Evolutionary conservation across 2,329 filamentous ascomycete genomes (phyloP).

Genomic region (Beauveria asiatica): DNA sequence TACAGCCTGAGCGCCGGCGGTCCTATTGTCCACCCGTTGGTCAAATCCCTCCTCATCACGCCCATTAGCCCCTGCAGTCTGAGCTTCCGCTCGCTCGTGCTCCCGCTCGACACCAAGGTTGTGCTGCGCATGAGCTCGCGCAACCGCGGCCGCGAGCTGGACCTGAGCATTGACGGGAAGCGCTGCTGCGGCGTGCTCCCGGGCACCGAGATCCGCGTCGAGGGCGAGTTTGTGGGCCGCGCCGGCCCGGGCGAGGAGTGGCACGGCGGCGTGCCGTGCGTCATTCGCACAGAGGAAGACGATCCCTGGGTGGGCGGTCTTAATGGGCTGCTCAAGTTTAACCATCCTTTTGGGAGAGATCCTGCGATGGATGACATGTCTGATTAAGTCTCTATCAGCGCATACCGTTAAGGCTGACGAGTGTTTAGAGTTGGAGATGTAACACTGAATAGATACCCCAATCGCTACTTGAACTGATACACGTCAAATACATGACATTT

Average conservation of each 20-base stretch:
- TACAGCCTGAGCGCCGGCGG: conserved; percentile 92
- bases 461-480: background rate
- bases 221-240: conserved; percentile 66
- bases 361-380: conserved; percentile 22
- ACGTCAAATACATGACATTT: too few relatives aligned
- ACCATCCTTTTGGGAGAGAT: conserved; percentile 75
- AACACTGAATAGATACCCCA: conserved; percentile 3
- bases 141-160: conserved; percentile 67
- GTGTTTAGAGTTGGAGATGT: background rate
- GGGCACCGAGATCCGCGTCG: conserved; percentile 82
- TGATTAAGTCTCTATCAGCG: conserved; percentile 15
- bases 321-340: conserved; percentile 92
- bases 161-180: conserved; percentile 72
- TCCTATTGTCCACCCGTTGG: conserved; percentile 87
- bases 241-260: conserved; percentile 36
- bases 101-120: conserved; percentile 79
- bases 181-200: conserved; percentile 57
- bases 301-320: conserved; percentile 95
- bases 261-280: conserved; percentile 82
- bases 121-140: conserved; percentile 73
- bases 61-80: conserved; percentile 90
- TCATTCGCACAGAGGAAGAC: conserved; percentile 69
- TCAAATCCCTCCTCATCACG: conserved; percentile 80
- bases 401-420: background rate
- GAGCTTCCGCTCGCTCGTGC: conserved; percentile 82